These are phyloP conservation scores for Arthonia radiata DNA, from an alignment of 495 filamentous ascomycete species.

Conservation along the genomic window DNA sequence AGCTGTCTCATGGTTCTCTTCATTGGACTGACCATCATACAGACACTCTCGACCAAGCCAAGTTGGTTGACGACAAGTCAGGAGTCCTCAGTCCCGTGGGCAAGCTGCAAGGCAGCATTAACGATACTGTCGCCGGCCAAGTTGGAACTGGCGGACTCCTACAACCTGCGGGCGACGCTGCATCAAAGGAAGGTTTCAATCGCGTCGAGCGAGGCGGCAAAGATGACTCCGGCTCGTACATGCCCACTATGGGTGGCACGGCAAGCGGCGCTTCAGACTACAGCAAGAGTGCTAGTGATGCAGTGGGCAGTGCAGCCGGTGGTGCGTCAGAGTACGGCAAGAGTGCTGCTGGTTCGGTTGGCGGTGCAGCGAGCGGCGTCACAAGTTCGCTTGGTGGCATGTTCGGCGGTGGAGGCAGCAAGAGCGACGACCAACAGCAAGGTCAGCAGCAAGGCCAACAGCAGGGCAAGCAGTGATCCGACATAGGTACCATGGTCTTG, in stretches of 20 bases:
- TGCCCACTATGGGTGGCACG: slow-evolving; percentile 4
- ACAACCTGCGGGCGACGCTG: slow-evolving; percentile 30
- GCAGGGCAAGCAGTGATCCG: no score
- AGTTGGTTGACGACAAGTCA: slow-evolving; percentile 35
- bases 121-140: slow-evolving; percentile 31
- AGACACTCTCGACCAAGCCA: slow-evolving; percentile 40
- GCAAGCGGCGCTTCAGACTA: slow-evolving; percentile 5
- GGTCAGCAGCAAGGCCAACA: no score
- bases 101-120: slow-evolving; percentile 34
- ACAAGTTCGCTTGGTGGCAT: no score
- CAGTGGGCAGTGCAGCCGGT: no score
- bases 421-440: no score
- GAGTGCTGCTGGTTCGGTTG: no score
- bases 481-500: no score
- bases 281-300: no score
- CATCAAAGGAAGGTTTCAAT: slow-evolving; percentile 38
- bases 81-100: no score
- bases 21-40: slow-evolving; percentile 1
- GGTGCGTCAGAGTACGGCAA: no score
- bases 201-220: slow-evolving; percentile 35
- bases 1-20: not conserved
- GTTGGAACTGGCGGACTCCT: slow-evolving; percentile 37
- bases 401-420: no score
- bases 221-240: slow-evolving; percentile 29
- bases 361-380: no score